Conservation (phyloP, 495 filamentous ascomycete genomes). For the Staphylotrichum tortipilum region DNA sequence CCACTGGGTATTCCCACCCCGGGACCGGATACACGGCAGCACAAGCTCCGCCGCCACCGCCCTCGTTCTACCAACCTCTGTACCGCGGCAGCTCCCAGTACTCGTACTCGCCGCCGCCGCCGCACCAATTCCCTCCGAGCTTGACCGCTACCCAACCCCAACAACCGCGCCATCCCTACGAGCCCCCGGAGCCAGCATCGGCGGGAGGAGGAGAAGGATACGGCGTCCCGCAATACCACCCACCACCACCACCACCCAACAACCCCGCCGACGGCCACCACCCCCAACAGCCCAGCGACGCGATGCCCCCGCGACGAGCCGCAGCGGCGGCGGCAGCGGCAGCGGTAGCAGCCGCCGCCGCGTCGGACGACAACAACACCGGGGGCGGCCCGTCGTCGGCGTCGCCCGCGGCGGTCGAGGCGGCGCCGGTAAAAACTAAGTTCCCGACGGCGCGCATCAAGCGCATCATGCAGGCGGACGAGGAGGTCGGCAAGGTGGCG, state of each 20-base stretch:
- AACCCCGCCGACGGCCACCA: background rate
- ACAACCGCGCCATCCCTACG: background rate
- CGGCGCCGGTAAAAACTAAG: conserved; percentile 78
- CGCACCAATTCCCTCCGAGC: conserved; percentile 1
- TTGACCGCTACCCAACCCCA: background rate
- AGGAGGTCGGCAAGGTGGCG: conserved; percentile 97
- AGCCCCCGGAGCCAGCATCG: background rate
- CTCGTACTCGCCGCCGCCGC: background rate
- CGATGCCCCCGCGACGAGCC: conserved; percentile 12
- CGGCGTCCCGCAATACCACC: background rate
- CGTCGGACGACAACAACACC: background rate
- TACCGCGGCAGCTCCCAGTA: background rate
- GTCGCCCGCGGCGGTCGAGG: conserved; percentile 26
- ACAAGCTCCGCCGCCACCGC: conserved; percentile 3
- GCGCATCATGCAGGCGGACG: conserved; percentile 98
- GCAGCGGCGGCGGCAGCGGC: conserved; percentile 14
- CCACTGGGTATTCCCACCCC: background rate
- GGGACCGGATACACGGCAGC: conserved; percentile 4
- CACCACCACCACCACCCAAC: background rate
- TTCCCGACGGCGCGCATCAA: conserved; percentile 98
- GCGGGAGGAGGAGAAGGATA: background rate
- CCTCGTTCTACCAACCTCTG: background rate
- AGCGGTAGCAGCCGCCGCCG: background rate
- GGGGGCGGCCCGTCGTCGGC: background rate
- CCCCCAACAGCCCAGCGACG: background rate